Evolutionary conservation across 371 early-diverging fungal genomes (phyloP).

Genomic region (Mortierella sp.): DNA sequence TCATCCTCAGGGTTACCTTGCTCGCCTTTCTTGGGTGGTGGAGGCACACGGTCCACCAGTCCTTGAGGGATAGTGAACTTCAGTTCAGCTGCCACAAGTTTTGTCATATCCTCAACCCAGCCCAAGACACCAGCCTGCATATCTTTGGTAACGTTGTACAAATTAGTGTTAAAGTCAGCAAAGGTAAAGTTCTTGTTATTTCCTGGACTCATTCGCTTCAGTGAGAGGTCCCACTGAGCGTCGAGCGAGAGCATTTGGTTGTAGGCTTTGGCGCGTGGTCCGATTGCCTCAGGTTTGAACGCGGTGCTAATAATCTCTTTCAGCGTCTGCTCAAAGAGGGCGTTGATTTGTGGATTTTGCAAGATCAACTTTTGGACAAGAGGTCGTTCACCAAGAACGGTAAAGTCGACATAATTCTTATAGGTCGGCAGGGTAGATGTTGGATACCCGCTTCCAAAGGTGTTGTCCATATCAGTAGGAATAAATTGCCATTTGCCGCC

Average conservation of each 20-base stretch:
- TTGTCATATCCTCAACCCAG: conserved; percentile 22
- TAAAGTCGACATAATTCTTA: conserved; percentile 24
- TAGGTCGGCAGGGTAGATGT: conserved; percentile 14
- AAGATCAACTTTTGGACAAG: conserved; percentile 48
- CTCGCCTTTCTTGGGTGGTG: conserved; percentile 40
- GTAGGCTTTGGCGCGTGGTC: conserved; percentile 65
- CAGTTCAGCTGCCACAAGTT: conserved; percentile 20
- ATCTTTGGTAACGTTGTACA: conserved; percentile 27
- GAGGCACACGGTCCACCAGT: conserved; percentile 34
- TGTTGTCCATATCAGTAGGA: conserved; percentile 44
- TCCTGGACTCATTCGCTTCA: conserved; percentile 60
- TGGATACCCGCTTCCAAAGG: conserved; percentile 36
- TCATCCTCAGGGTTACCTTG: conserved; percentile 40
- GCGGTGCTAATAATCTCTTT: conserved; percentile 67
- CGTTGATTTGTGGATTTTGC: conserved; percentile 39
- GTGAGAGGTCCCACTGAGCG: conserved; percentile 61
- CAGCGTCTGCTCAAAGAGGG: conserved; percentile 61
- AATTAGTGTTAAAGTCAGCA: conserved; percentile 57
- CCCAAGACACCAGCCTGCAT: conserved; percentile 36
- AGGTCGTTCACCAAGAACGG: conserved; percentile 14
- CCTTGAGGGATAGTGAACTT: conserved; percentile 38
- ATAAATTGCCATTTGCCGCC: conserved; percentile 46
- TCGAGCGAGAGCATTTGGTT: conserved; percentile 62
- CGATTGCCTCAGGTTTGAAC: conserved; percentile 63
- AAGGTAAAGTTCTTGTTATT: conserved; percentile 56